phyloP scores from a whole-genome alignment of 1,284 basidiomycete species.

The Moesziomyces parantarcticus region DNA sequence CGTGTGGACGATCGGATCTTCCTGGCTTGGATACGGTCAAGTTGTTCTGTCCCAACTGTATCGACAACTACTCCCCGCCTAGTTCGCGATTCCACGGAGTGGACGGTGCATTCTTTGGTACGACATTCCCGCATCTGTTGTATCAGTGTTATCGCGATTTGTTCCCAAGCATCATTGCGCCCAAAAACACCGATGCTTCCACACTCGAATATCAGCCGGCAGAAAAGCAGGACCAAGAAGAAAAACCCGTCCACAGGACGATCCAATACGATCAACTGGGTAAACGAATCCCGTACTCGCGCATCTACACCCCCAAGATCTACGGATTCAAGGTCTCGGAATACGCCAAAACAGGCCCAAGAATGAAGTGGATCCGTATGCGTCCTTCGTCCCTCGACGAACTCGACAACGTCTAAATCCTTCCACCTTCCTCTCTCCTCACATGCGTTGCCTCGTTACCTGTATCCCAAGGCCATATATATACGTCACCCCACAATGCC shows the following conservation, averaged over 20 bases:
- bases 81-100: slow-evolving; percentile 95
- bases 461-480: no score
- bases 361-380: slow-evolving; percentile 94
- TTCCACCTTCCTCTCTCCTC: not conserved
- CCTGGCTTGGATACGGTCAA: slow-evolving; percentile 99
- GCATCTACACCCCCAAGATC: slow-evolving; percentile 90
- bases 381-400: slow-evolving; percentile 83
- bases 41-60: slow-evolving; percentile 97
- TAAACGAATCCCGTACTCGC: slow-evolving; percentile 40
- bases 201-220: slow-evolving; percentile 1
- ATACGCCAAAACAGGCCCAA: slow-evolving; percentile 82
- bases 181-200: slow-evolving; percentile 13
- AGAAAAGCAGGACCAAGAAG: slow-evolving; percentile 74
- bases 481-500: not conserved
- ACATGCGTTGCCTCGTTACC: not conserved
- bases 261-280: slow-evolving; percentile 56
- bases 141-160: slow-evolving; percentile 89
- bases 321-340: slow-evolving; percentile 79
- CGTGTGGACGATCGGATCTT: slow-evolving; percentile 93
- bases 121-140: slow-evolving; percentile 95
- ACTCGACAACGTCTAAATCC: slow-evolving; percentile 72
- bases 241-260: slow-evolving; percentile 13
- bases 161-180: slow-evolving; percentile 61
- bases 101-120: slow-evolving; percentile 99
- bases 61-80: slow-evolving; percentile 95